Base-by-base conservation (phyloP, 1,139 yeast genomes). In the Pichiaceae sp. region DNA sequence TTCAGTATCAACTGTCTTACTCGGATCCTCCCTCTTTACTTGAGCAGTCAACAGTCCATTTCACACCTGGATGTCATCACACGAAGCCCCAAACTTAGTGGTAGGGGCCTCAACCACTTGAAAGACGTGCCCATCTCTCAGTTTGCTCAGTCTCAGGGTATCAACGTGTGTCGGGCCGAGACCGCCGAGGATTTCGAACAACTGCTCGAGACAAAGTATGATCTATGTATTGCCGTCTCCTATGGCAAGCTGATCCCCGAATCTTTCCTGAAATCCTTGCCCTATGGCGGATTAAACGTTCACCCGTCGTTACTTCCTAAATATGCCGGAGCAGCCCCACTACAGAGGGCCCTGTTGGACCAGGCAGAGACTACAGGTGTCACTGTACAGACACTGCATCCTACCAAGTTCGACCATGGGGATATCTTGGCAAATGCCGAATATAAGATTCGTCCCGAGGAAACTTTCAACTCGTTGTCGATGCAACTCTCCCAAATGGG, bases 291-390 rank as follows among this genome's bases (percentile, higher is more conserved):
- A 0, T 53, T 91, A 18, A 91, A 91, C 53, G 89, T 91, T 0
- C 99, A 91, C 54, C 99, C 99, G 0, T 86, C 96, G 0, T 57
- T 89, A 15, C 66, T 91, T 11, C 98, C 98, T 0, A 63, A 61
- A 36, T 78, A 84, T 51, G 72, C 89, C 1, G 99, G 99, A 0
- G 78, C 97, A 0, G 81, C 96, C 2, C 99, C 99, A 0, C 62
- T 93, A 5, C 97, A 91, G 46, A 70, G 76, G 43, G 79, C 96
- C 0, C 57, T 93, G 18, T 58, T 87, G 50, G 75, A 82, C 44
- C 68, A 68, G 36, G 91, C 82, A 45, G 31, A 45, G 1, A 45
- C 40, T 21, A 80, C 97, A 0, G 98, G 98, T 0, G 95, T 86
- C 9, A 75, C 96, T 0, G 72, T 93, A 0, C 99, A 91, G 56